Conservation (phyloP, 2,329 filamentous ascomycete genomes). For the Exophiala mesophila region DNA sequence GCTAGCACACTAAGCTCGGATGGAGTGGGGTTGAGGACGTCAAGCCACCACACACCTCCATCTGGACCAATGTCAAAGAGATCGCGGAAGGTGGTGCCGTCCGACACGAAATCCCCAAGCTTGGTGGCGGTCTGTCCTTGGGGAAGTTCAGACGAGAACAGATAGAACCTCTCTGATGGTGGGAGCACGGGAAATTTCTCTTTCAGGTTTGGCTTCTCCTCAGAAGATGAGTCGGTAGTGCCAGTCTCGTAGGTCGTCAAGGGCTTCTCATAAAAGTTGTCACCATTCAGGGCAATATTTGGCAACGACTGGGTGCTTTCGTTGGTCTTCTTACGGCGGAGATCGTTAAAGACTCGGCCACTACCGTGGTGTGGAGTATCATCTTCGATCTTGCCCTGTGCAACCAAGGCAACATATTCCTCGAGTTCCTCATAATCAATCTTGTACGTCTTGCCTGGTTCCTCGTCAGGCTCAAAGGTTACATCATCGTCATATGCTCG, state of each 20-base stretch:
- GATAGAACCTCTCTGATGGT: constrained; percentile 81
- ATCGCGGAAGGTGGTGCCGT: constrained; percentile 82
- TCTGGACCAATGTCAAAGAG: constrained; percentile 69
- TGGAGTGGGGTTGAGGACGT: constrained; percentile 83
- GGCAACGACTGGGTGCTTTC: constrained; percentile 34
- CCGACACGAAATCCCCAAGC: constrained; percentile 79
- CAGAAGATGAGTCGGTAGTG: constrained; percentile 35
- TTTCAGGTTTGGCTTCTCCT: constrained; percentile 43
- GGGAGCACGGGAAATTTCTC: background rate
- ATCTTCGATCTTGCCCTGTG: constrained; percentile 44
- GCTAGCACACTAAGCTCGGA: constrained; percentile 84
- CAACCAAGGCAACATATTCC: constrained; percentile 69
- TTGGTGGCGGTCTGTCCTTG: constrained; percentile 88
- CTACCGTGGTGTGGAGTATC: constrained; percentile 14
- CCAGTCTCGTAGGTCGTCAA: constrained; percentile 20
- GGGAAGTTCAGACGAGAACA: constrained; percentile 93
- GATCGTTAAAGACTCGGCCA: constrained; percentile 55
- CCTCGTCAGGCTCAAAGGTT: constrained; percentile 75
- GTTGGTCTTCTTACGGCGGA: constrained; percentile 42
- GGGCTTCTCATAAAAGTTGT: constrained; percentile 26
- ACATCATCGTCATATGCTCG: constrained; percentile 69
- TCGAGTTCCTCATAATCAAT: constrained; percentile 92
- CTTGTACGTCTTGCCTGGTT: constrained; percentile 73
- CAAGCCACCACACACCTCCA: constrained; percentile 97
- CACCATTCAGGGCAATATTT: constrained; percentile 30